Conservation (phyloP, 768 basidiomycete species). For the Leccinum variicolor region DNA sequence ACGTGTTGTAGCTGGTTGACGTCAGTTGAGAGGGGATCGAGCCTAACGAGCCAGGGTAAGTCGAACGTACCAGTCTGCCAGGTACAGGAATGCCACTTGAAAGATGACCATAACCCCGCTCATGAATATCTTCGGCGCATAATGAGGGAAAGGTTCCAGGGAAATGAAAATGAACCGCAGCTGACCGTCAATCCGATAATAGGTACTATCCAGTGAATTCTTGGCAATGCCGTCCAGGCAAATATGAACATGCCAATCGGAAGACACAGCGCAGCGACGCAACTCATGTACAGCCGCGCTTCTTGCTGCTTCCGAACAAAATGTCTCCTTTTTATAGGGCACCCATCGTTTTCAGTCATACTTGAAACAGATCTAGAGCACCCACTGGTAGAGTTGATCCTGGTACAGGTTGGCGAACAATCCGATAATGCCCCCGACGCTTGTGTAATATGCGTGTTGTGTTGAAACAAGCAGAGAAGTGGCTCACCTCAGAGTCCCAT, state of each 20-base stretch:
- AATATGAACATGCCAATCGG: conserved; percentile 65
- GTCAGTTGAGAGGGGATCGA: neutral
- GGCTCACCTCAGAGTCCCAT: conserved; percentile 49
- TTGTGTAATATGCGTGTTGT: conserved; percentile 21
- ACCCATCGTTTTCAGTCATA: conserved; percentile 8
- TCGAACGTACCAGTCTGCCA: conserved; percentile 46
- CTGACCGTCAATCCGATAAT: conserved; percentile 25
- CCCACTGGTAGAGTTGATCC: conserved; percentile 47
- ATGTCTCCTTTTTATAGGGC: conserved; percentile 25
- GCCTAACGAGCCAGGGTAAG: neutral
- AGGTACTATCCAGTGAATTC: conserved; percentile 55
- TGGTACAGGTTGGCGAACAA: conserved; percentile 44
- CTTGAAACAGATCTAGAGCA: neutral
- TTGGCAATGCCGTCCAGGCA: conserved; percentile 59
- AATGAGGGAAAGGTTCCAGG: conserved; percentile 1
- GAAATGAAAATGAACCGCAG: neutral
- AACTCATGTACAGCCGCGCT: conserved; percentile 56
- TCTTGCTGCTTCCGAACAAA: conserved; percentile 38
- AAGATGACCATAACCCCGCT: conserved; percentile 41
- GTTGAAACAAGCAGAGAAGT: neutral
- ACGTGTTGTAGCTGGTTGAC: conserved; percentile 36
- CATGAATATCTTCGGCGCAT: conserved; percentile 34
- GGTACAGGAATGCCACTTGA: conserved; percentile 43
- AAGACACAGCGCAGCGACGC: conserved; percentile 50
- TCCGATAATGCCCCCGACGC: conserved; percentile 52